A percentile compares a stretch with the other conserved stretches of the same genome.
These are phyloP conservation scores for Cutaneotrichosporon sp. DNA, from an alignment of 1,284 basidiomycete genomes.

Conservation along the genomic window DNA sequence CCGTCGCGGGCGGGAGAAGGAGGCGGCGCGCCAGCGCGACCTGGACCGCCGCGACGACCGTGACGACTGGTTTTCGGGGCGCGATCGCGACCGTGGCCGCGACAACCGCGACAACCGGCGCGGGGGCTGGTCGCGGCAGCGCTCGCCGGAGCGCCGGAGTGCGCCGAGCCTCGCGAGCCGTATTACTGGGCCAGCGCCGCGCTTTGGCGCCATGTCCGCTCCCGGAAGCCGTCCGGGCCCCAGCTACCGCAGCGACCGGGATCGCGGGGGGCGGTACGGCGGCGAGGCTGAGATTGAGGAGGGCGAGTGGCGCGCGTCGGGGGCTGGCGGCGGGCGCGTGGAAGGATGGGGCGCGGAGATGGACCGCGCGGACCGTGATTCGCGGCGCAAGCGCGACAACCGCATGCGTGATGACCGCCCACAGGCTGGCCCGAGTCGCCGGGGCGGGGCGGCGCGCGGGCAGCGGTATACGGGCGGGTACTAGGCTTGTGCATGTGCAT, in stretches of 20 bases:
- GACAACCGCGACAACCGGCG: neutral
- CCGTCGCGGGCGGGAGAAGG: conserved; percentile 33
- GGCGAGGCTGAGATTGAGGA: conserved; percentile 16
- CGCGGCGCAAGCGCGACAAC: conserved; percentile 1
- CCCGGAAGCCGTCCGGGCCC: conserved; percentile 1
- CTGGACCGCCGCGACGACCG: conserved; percentile 19
- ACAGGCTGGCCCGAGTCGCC: conserved; percentile 6
- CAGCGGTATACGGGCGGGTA: conserved; percentile 32
- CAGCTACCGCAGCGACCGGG: conserved; percentile 1
- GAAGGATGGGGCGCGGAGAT: conserved; percentile 26
- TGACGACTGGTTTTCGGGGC: conserved; percentile 2
- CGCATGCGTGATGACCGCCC: conserved; percentile 13
- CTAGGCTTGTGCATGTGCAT: conserved; percentile 8
- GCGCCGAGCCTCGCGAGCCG: neutral
- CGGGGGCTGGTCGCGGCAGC: neutral
- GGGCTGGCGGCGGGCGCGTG: conserved; percentile 29
- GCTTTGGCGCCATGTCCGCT: conserved; percentile 9
- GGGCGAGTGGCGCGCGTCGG: conserved; percentile 21
- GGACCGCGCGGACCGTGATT: conserved; percentile 17
- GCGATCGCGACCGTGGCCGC: no score
- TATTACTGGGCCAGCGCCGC: neutral
- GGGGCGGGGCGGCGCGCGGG: conserved; percentile 11
- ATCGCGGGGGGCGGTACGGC: conserved; percentile 9
- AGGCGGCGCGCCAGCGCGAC: conserved; percentile 18
- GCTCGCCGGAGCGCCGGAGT: neutral